A percentile compares a stretch with the other conserved stretches of the same genome.
Conservation (phyloP, 441 rosid species). For the Syzygium syzygioides region DNA sequence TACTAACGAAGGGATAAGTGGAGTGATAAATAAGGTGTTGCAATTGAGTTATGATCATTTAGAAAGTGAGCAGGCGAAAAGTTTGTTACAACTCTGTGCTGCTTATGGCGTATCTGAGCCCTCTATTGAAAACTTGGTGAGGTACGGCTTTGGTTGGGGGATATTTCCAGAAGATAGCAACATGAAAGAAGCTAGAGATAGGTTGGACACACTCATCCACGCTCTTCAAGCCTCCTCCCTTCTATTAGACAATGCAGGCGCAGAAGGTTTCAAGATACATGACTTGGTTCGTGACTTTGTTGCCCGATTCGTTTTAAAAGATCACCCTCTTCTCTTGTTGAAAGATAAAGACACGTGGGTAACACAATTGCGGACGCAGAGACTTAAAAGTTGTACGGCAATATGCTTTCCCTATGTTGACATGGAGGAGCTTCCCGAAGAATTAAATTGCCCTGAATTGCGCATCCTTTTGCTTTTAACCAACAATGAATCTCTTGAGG, state of each 20-base stretch:
- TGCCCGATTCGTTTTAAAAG: accelerated
- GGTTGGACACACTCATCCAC: accelerated
- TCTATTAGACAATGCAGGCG: accelerated
- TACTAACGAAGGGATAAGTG: no score
- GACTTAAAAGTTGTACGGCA: accelerated
- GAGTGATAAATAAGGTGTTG: accelerated
- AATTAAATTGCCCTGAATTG: neutral
- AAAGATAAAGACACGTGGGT: accelerated
- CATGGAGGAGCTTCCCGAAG: neutral
- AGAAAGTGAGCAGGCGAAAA: accelerated
- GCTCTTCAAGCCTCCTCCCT: neutral
- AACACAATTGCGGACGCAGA: accelerated
- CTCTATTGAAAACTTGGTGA: neutral
- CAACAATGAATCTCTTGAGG: accelerated
- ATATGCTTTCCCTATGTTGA: neutral
- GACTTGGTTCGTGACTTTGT: neutral
- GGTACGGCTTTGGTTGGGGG: accelerated
- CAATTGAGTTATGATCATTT: neutral
- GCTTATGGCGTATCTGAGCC: neutral
- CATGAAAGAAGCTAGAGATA: neutral
- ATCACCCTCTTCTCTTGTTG: neutral
- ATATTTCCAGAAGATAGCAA: accelerated
- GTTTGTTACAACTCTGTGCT: neutral
- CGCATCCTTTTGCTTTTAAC: neutral
- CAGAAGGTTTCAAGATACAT: neutral